Percentiles rank a stretch among this genome's conserved stretches.
Evolutionary conservation across 2,329 filamentous ascomycete genomes (phyloP).

Genomic region (Verticillium isaacii): DNA sequence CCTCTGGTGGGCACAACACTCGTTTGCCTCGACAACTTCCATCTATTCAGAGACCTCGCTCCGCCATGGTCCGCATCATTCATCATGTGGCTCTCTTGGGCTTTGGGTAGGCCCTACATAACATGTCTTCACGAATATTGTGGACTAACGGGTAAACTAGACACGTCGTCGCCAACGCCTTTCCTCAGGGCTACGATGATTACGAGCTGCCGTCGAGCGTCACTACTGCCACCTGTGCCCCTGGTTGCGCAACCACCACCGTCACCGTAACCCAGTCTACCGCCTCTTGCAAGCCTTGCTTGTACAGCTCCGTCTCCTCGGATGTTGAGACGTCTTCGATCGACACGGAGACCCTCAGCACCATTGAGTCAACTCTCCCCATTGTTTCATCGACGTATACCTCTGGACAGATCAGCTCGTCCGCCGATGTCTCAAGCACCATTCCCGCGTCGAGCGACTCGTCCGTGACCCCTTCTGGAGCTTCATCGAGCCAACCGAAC

Average conservation of each 20-base stretch:
- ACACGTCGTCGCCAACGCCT: conserved; percentile 15
- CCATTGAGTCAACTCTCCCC: conserved; percentile 1
- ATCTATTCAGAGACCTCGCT: conserved; percentile 1
- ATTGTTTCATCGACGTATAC: not conserved
- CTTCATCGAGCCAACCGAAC: not conserved
- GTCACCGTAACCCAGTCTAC: conserved; percentile 24
- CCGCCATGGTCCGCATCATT: conserved; percentile 17
- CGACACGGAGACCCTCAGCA: not conserved
- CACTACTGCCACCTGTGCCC: conserved; percentile 7
- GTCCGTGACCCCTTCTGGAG: not conserved
- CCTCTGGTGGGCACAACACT: conserved; percentile 12
- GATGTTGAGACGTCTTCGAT: not conserved
- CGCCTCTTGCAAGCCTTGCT: conserved; percentile 21
- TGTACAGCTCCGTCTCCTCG: conserved; percentile 9
- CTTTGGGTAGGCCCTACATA: conserved; percentile 17
- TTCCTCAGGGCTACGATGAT: conserved; percentile 6
- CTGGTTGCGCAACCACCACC: conserved; percentile 13
- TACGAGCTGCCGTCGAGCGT: conserved; percentile 1
- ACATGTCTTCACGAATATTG: not conserved
- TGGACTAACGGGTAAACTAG: not conserved
- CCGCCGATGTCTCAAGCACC: not conserved
- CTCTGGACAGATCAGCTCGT: conserved; percentile 3
- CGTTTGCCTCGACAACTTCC: conserved; percentile 13
- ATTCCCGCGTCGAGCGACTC: not conserved
- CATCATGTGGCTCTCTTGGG: conserved; percentile 20